Evolutionary conservation across 805 yeast genomes (phyloP).

Genomic region (Lipomyces sp.): DNA sequence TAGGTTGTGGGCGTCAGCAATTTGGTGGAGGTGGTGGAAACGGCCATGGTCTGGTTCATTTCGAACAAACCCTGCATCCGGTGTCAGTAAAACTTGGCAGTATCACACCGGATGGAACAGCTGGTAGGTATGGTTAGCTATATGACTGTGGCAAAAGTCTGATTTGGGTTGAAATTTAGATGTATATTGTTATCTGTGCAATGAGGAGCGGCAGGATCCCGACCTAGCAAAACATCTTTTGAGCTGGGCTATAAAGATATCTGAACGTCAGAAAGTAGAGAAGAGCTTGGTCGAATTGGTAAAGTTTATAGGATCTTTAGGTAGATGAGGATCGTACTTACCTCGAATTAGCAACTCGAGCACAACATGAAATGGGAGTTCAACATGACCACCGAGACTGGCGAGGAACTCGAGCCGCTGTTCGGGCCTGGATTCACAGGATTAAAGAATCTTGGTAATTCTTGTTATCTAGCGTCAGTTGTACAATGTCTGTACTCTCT

Average conservation of each 20-base stretch:
- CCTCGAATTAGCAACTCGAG: slow-evolving; percentile 63
- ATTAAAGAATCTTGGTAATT: slow-evolving; percentile 85
- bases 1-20: slow-evolving; percentile 95
- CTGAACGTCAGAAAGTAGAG: slow-evolving; percentile 70
- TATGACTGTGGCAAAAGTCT: neutral
- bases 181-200: slow-evolving; percentile 84
- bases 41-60: slow-evolving; percentile 85
- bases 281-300: slow-evolving; percentile 79
- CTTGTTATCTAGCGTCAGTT: slow-evolving; percentile 86
- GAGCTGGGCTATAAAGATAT: slow-evolving; percentile 69
- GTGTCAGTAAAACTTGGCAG: slow-evolving; percentile 92
- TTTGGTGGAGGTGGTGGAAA: slow-evolving; percentile 94
- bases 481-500: slow-evolving; percentile 68
- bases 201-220: slow-evolving; percentile 85
- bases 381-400: slow-evolving; percentile 72
- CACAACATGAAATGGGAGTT: slow-evolving; percentile 95
- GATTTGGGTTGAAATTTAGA: slow-evolving; percentile 50
- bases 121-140: slow-evolving; percentile 41
- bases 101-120: slow-evolving; percentile 68
- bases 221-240: slow-evolving; percentile 54
- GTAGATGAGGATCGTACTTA: neutral
- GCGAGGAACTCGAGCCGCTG: slow-evolving; percentile 65
- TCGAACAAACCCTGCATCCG: slow-evolving; percentile 63
- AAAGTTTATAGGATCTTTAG: neutral
- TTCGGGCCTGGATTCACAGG: slow-evolving; percentile 84